Evolutionary conservation across 2,329 filamentous ascomycete species (phyloP).

Genomic region (Aspergillus novoparasiticus): DNA sequence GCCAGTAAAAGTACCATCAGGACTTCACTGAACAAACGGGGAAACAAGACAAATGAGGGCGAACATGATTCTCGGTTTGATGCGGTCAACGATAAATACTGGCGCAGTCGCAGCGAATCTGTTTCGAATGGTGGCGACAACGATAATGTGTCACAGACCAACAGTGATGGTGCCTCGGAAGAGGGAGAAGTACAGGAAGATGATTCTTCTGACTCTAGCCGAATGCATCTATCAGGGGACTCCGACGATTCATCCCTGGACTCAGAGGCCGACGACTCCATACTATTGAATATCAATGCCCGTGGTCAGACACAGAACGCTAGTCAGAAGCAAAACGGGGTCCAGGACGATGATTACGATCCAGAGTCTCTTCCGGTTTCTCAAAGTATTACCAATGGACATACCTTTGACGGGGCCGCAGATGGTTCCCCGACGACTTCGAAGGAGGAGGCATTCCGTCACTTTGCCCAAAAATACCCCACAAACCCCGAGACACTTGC

Average conservation of each 20-base stretch:
- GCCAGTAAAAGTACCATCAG: conserved; percentile 45
- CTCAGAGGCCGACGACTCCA: conserved; percentile 44
- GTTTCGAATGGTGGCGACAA: conserved; percentile 22
- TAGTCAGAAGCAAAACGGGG: conserved; percentile 16
- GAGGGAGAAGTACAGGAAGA: conserved; percentile 33
- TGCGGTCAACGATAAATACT: conserved; percentile 40
- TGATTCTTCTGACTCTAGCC: conserved; percentile 15
- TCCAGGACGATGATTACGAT: conserved; percentile 24
- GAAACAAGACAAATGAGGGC: conserved; percentile 19
- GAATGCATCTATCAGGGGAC: conserved; percentile 27
- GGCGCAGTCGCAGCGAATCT: conserved; percentile 41
- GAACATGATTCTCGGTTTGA: conserved; percentile 31
- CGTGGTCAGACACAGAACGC: conserved; percentile 11
- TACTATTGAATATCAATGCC: conserved; percentile 45
- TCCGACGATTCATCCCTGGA: conserved; percentile 36
- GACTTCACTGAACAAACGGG: conserved; percentile 42
- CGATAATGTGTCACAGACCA: conserved; percentile 14
- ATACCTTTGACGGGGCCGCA: conserved; percentile 9
- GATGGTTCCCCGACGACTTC: conserved; percentile 17
- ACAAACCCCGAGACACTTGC: conserved; percentile 36
- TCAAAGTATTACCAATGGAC: conserved; percentile 12
- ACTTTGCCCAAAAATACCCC: conserved; percentile 38
- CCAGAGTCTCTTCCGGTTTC: conserved; percentile 22
- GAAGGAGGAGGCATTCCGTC: conserved; percentile 39
- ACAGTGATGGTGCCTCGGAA: conserved; percentile 23